Evolutionary conservation across 768 basidiomycete species (phyloP), one percentile per base, ranked within the genome.

Genomic region (Hortiboletus campestris): DNA sequence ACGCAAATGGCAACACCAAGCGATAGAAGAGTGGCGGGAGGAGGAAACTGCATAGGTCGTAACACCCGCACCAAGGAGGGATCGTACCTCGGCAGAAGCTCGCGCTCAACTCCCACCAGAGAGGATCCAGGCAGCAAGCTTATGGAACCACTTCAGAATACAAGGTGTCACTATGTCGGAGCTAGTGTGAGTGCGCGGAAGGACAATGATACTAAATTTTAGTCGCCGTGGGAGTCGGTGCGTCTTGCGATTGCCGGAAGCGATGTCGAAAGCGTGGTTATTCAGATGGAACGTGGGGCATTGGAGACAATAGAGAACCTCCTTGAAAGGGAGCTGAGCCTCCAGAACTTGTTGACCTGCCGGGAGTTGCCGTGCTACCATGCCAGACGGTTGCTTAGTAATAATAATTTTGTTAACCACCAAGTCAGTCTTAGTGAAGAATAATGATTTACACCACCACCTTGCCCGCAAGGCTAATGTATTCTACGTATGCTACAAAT

Each of bases 131-230:
- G 47, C 28, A 47, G 48, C 48, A 2, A 41, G 34, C 28, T 49
- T 32, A 53, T 25, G 45, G 25, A 6, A 25, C 25, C 25, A 43
- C 28, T 50, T n/a, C 43, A 51, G 34, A 70, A 57, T 65, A 69
- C 59, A 67, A 71, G 31, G 62, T 16, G 46, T 63, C 51, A 20
- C 64, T 42, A 62, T 54, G 32, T 41, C 36, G 31, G 40, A 46
- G 17, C 6, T 13, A 34, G 17, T n/a, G 34, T 12, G 49, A 46
- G 47, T 3, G 36, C 20, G 28, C 39, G n/a, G 0, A 31, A 47
- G 45, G 42, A 56, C 42, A 36, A 53, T 20, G 34, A 16, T 20
- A 20, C 20, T 17, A 9, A 17, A 38, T 13, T 19, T 40, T 25
- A 13, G 48, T 53, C 38, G 32, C 36, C 19, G 28, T 29, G 53